Percentiles rank a stretch among this genome's conserved stretches.
phyloP scores from a whole-genome alignment of 352 stramenopile genomes.

The Pythium vanterpoolii region DNA sequence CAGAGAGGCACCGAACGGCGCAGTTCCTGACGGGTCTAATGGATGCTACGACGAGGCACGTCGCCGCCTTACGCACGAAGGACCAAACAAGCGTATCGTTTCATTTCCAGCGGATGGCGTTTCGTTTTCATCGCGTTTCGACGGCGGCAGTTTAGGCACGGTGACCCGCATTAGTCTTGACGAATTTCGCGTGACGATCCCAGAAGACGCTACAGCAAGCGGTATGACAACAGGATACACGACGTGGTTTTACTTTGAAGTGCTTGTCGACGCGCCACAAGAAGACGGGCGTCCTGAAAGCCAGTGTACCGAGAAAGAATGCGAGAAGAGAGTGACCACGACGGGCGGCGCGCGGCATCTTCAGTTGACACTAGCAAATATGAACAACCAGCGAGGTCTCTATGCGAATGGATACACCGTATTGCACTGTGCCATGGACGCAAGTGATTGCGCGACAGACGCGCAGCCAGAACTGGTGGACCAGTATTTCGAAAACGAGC shows the following conservation, averaged over 20 bases:
- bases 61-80: constrained; percentile 9
- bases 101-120: constrained; percentile 32
- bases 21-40: neutral
- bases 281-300: neutral
- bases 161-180: constrained; percentile 13
- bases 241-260: constrained; percentile 50
- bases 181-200: constrained; percentile 35
- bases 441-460: neutral
- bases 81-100: constrained; percentile 30
- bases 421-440: constrained; percentile 28
- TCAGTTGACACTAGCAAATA: constrained; percentile 31
- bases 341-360: constrained; percentile 18
- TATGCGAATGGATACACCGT: constrained; percentile 36
- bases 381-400: constrained; percentile 39
- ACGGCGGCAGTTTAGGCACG: constrained; percentile 31
- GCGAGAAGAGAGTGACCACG: neutral
- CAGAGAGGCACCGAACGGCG: neutral
- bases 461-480: constrained; percentile 11
- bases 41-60: neutral
- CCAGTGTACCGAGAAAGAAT: neutral
- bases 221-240: constrained; percentile 41
- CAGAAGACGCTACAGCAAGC: constrained; percentile 37
- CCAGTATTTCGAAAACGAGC: constrained; percentile 28
- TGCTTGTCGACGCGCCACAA: constrained; percentile 4
- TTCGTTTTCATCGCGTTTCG: constrained; percentile 36